Evolutionary conservation across 2,329 filamentous ascomycete species (phyloP).

Genomic region (Talaromyces amestolkiae): DNA sequence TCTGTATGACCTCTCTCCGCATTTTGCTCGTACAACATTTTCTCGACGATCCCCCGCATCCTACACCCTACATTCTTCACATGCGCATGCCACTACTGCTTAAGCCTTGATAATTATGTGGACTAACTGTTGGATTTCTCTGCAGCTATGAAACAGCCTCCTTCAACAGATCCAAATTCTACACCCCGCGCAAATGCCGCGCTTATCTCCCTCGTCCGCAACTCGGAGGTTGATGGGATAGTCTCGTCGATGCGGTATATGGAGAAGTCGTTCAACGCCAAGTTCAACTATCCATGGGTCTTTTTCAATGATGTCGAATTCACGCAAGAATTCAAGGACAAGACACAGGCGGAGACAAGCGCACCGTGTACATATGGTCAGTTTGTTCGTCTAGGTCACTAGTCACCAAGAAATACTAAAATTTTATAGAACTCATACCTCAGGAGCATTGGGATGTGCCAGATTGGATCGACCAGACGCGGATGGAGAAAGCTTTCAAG

Average conservation of each 20-base stretch:
- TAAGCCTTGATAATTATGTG: neutral
- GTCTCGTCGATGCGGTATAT: conserved; percentile 85
- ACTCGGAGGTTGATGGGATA: conserved; percentile 81
- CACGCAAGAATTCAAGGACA: conserved; percentile 86
- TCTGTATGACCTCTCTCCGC: conserved; percentile 13
- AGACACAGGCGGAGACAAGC: conserved; percentile 79
- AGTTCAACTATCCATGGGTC: conserved; percentile 99
- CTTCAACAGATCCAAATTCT: conserved; percentile 13
- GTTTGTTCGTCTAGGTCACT: conserved; percentile 22
- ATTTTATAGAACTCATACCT: conserved; percentile 65
- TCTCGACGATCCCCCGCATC: conserved; percentile 2
- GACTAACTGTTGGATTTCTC: neutral
- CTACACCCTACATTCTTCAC: neutral
- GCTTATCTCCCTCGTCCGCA: conserved; percentile 84
- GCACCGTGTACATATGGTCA: conserved; percentile 81
- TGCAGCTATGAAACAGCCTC: conserved; percentile 18
- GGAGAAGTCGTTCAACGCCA: conserved; percentile 92
- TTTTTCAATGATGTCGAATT: conserved; percentile 99
- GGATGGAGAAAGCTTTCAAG: conserved; percentile 80
- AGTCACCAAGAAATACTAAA: neutral
- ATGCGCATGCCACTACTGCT: neutral
- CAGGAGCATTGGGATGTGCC: conserved; percentile 91
- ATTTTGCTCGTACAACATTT: neutral
- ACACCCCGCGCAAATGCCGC: conserved; percentile 79
- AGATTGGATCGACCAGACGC: conserved; percentile 83